These are phyloP conservation scores for Puccinellia tenuiflora DNA, from an alignment of 176 grass and related monocot genomes.

Conservation along the genomic window DNA sequence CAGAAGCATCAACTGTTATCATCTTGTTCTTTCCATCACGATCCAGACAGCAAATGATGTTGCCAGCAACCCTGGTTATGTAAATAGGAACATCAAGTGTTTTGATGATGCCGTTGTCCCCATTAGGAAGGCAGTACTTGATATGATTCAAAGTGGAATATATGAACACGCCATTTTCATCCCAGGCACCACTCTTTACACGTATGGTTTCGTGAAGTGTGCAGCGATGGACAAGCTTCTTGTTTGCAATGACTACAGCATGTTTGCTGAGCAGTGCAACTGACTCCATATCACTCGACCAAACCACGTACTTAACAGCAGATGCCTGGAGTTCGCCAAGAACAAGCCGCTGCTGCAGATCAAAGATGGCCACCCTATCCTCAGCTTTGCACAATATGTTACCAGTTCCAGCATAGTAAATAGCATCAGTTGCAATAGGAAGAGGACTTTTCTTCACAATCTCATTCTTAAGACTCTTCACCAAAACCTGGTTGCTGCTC, in stretches of 20 bases:
- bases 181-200: conserved; percentile 88
- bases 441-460: conserved; percentile 83
- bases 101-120: conserved; percentile 69
- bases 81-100: conserved; percentile 75
- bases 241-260: conserved; percentile 62
- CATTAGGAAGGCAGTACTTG: conserved; percentile 82
- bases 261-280: conserved; percentile 75
- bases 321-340: conserved; percentile 84
- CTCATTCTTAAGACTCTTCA: conserved; percentile 93
- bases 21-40: conserved; percentile 70
- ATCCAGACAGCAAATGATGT: conserved; percentile 60
- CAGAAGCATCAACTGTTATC: conserved; percentile 65
- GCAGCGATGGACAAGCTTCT: conserved; percentile 64
- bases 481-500: conserved; percentile 72
- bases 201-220: conserved; percentile 67
- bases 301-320: conserved; percentile 74
- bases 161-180: conserved; percentile 77
- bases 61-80: conserved; percentile 63
- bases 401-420: conserved; percentile 92
- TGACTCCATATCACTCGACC: conserved; percentile 79
- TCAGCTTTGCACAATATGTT: conserved; percentile 84
- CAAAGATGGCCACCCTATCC: conserved; percentile 75
- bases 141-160: conserved; percentile 82
- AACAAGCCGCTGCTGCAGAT: conserved; percentile 85
- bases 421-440: conserved; percentile 78